Evolutionary conservation across 495 filamentous ascomycete species (phyloP), one percentile per base, ranked within the genome.

Genomic region (Rhypophila decipiens): DNA sequence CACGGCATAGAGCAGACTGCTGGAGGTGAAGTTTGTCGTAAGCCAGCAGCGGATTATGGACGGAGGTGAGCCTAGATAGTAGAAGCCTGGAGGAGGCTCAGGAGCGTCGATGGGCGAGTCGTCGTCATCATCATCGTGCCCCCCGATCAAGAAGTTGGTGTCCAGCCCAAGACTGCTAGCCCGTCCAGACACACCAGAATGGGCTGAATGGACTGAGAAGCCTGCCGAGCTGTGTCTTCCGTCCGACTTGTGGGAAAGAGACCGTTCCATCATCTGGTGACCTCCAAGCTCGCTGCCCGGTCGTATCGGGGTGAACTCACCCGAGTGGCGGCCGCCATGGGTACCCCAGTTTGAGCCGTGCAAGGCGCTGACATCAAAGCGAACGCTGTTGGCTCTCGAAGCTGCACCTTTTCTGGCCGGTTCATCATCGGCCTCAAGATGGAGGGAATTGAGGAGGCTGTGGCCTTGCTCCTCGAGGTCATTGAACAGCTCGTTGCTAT

Each of bases 1-100:
- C 23, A 85, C 90, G 21, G 93, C 93, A 55, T 97, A 97, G 5
- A 96, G 76, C 4, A 96, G 75, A 9, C 88, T 79, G 46, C 85
- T 82, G 52, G 91, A 88, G 0, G 90, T 90, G 59, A 90, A 96
- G 52, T 85, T 82, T 4, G 79, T 83, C 7, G 83, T 86, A 45
- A 97, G 71, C 91, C 94, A 97, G 70, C 93, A 98, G 42, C 93
- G 86, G 38, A 98, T 88, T 54, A 98, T 95, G 21, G 87, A 86
- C 19, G 93, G 93, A 8, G 90, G 87, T 11, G 90, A 82, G 3
- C 88, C 90, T 18, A 95, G 70, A 43, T 91, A 71, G 53, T 88
- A 87, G 24, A 95, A 72, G 1, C 85, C 87, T 33, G 89, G 88
- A 8, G 89, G 85, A 12, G 90, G 86, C n/a, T 76, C 83, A 50